Evolutionary conservation across 1,139 yeast species (phyloP), one percentile per base, ranked within the genome.

Genomic region (Protomyces pachydermus): DNA sequence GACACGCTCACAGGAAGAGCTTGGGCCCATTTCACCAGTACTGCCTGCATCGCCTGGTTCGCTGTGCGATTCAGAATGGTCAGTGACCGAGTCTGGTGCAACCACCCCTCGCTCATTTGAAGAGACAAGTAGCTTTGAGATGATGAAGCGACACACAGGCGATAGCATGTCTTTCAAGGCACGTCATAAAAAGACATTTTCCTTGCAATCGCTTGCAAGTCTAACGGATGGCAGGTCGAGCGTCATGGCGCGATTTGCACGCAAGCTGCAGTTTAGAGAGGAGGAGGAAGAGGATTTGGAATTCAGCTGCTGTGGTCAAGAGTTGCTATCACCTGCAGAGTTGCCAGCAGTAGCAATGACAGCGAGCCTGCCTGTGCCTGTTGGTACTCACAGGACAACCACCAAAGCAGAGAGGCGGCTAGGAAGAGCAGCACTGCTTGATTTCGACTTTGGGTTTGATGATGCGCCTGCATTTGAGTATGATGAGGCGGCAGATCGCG

Each of bases 391-490:
- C 37, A 25, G 18, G 38, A n/a, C 20, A 25, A n/a, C 18, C 1
- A 25, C 20, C 14, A 25, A 12, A 14, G 32, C 37, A 23, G 34
- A 16, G 54, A 20, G 18, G 8, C 34, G 20, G 20, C 4, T 51
- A 32, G 37, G 37, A 10, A 25, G 42, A 14, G 16, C 16, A 37
- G 16, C 42, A 3, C 76, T 93, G 63, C 74, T 91, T 51, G 97
- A 89, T 3, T 37, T 37, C 68, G 84, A 82, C 68, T 85, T 86
- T 71, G 86, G 85, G 70, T 86, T 81, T 68, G 96, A 88, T 67
- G 95, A 88, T 65, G 71, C 76, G 34, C 79, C 64, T 20, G 70
- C 65, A 18, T 60, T 70, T 5, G 72, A 68, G 32, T 70, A 67
- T 23, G 88, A 84, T 66, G 87, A 86, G 71, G 96, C 88, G 68